These are phyloP conservation scores for Mucor ambiguus DNA, from an alignment of 371 early-diverging fungal species.

Conservation along the genomic window DNA sequence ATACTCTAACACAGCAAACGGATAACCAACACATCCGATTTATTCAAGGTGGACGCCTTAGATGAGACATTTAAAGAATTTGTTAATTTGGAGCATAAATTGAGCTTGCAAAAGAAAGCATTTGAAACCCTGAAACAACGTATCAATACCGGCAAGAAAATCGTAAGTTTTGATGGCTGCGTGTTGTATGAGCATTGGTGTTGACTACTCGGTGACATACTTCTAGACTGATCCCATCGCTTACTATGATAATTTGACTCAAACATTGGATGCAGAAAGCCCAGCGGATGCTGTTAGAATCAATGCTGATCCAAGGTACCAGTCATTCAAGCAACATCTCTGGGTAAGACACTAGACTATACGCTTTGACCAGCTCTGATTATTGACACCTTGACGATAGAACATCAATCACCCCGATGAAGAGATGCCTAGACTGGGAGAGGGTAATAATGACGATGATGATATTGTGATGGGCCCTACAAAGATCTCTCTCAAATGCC, in stretches of 20 bases:
- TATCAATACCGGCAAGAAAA: conserved; percentile 5
- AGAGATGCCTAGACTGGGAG: conserved; percentile 29
- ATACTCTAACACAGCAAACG: neutral
- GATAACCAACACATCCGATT: neutral
- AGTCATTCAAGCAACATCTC: conserved; percentile 19
- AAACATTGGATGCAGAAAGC: neutral
- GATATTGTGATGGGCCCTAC: conserved; percentile 42
- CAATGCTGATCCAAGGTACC: conserved; percentile 1
- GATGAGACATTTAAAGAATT: conserved; percentile 15
- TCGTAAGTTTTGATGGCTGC: neutral
- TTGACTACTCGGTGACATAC: neutral
- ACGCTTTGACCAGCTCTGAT: neutral
- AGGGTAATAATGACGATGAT: conserved; percentile 24
- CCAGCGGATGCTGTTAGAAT: conserved; percentile 12
- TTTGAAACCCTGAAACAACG: neutral
- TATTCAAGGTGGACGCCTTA: neutral
- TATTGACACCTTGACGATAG: conserved; percentile 12
- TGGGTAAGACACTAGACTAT: conserved; percentile 19
- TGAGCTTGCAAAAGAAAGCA: conserved; percentile 3
- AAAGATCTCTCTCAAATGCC: conserved; percentile 41
- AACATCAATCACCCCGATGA: conserved; percentile 41
- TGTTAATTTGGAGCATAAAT: conserved; percentile 13
- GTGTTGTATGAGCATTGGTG: neutral
- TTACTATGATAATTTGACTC: conserved; percentile 4
- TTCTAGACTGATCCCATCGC: conserved; percentile 15